Evolutionary conservation across 140 eudicot genomes (phyloP), one percentile per base, ranked within the genome.

Genomic region (Senecio squalidus): DNA sequence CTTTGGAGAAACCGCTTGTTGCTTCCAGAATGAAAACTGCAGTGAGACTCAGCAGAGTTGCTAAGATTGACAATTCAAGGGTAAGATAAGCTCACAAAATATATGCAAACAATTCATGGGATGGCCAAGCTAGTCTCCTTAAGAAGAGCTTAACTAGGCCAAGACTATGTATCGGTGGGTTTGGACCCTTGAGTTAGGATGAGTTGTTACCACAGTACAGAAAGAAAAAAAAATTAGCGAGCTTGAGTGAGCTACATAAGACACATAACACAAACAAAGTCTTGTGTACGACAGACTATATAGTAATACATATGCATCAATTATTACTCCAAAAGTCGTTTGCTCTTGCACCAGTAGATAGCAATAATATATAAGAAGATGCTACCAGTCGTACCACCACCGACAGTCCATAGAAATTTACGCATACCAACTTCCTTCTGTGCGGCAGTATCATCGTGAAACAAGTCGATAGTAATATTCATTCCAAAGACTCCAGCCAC

Each of bases 401-500:
- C 88, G 40, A 85, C 91, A 0, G 93, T 89, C 89, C 89, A 82
- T 5, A 82, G 49, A 55, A 85, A 89, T 5, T 67, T 66, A 0
- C 36, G 66, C 62, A 55, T 60, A 55, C 97, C 93, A 14, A 58
- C 49, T 27, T 49, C 63, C 68, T 13, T 66, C 24, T 38, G 26
- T 23, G 30, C 38, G 1, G 45, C 13, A 0, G 62, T 69, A 0
- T 22, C 20, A 0, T 6, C 18, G 0, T 73, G 17, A 49, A 82
- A 89, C 44, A 85, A 51, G 1, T 85, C 93, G 5, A 89, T 78
- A 0, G 14, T 1, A 23, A 89, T 89, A 49, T 89, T 89, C 95
- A 89, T 85, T 1, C 97, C 97, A 20, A 89, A 85, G 50, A 89
- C 56, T 13, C 97, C 95, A 15, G 93, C 85, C 25, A 85, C 82